Conservation (phyloP, 2,329 filamentous ascomycete species). For the Fusarium virguliforme region DNA sequence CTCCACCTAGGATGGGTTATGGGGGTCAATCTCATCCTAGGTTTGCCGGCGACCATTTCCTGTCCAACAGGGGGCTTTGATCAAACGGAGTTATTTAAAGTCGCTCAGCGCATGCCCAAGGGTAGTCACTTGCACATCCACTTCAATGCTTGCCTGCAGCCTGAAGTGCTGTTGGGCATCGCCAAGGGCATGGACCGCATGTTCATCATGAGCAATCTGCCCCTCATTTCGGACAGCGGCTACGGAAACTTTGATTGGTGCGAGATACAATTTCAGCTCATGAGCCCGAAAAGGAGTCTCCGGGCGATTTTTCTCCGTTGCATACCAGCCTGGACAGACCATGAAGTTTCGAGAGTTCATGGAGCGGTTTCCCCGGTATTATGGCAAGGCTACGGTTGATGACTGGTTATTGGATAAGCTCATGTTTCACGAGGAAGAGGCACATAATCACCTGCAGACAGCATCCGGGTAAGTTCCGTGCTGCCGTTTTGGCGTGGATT, state of each 20-base stretch:
- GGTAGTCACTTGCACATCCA: slow-evolving; percentile 82
- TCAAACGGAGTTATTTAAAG: slow-evolving; percentile 70
- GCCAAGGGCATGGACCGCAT: slow-evolving; percentile 74
- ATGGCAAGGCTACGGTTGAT: slow-evolving; percentile 53
- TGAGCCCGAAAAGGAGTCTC: slow-evolving; percentile 55
- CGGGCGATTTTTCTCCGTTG: slow-evolving; percentile 65
- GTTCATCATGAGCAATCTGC: slow-evolving; percentile 75
- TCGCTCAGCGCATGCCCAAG: slow-evolving; percentile 76
- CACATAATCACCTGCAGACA: slow-evolving; percentile 68
- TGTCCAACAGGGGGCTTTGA: slow-evolving; percentile 70
- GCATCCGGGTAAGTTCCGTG: slow-evolving; percentile 65
- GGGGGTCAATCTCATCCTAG: slow-evolving; percentile 63
- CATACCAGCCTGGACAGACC: slow-evolving; percentile 63
- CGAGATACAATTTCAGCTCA: slow-evolving; percentile 75
- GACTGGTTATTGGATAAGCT: slow-evolving; percentile 76
- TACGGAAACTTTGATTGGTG: slow-evolving; percentile 65
- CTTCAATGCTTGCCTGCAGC: slow-evolving; percentile 81
- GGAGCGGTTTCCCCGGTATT: slow-evolving; percentile 53
- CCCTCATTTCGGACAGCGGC: slow-evolving; percentile 61
- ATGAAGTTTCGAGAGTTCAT: slow-evolving; percentile 63
- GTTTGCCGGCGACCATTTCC: slow-evolving; percentile 71
- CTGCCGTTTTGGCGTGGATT: not conserved
- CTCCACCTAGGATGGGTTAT: slow-evolving; percentile 55
- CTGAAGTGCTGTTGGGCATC: slow-evolving; percentile 70
- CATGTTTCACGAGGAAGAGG: slow-evolving; percentile 73